These are phyloP conservation scores for Schizothecium vesticola DNA, from an alignment of 495 filamentous ascomycete genomes.

Conservation along the genomic window DNA sequence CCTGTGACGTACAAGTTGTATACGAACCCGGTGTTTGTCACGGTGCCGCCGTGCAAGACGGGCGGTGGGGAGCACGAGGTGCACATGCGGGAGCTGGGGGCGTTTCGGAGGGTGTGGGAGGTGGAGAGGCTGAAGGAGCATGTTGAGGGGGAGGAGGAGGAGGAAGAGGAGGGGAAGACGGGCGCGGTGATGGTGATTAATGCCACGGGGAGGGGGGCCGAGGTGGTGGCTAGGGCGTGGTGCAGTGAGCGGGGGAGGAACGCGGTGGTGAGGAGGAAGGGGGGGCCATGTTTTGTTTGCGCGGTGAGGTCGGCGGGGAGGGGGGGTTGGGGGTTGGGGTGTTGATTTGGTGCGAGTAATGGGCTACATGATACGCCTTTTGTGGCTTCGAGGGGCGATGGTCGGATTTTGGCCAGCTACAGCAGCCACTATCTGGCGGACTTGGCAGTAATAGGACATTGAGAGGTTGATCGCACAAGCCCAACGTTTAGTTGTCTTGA, in stretches of 20 bases:
- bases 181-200: background rate
- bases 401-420: no score
- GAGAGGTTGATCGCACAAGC: no score
- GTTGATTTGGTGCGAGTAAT: background rate
- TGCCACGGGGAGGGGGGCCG: background rate
- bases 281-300: conserved; percentile 1
- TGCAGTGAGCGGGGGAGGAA: background rate
- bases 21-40: background rate
- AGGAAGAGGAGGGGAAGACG: background rate
- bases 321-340: background rate
- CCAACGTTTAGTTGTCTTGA: no score
- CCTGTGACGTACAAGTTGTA: background rate
- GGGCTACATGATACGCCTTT: no score
- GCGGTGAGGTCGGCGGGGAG: background rate
- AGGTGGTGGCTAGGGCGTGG: background rate
- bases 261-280: conserved; percentile 2
- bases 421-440: no score
- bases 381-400: no score
- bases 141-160: background rate
- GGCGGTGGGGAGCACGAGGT: background rate
- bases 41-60: background rate
- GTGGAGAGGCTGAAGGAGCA: conserved; percentile 1
- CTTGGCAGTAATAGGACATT: no score
- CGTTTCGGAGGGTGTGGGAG: background rate
- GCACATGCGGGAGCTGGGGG: background rate